Percentiles rank a stretch among this genome's conserved stretches.
Conservation (phyloP, 768 basidiomycete species). For the Russula dissimulans region DNA sequence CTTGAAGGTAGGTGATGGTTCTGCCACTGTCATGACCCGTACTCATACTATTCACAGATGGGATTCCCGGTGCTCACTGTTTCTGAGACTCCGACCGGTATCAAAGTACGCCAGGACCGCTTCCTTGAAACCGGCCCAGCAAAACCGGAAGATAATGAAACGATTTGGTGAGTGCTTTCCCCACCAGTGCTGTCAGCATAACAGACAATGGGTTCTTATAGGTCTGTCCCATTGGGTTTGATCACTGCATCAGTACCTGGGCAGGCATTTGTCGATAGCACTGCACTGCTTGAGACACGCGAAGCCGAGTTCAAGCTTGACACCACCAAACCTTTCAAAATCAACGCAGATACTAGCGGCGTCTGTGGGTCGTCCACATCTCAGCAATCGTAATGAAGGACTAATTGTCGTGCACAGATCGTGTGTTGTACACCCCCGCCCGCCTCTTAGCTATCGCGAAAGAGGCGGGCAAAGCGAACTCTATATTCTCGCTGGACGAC, state of each 20-base stretch:
- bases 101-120: slow-evolving; percentile 80
- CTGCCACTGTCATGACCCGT: background rate
- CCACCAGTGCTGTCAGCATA: background rate
- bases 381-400: too few relatives aligned
- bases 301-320: slow-evolving; percentile 64
- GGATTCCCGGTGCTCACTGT: slow-evolving; percentile 91
- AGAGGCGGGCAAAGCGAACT: slow-evolving; percentile 61
- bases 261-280: slow-evolving; percentile 48
- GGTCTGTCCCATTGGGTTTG: slow-evolving; percentile 75
- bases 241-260: slow-evolving; percentile 53
- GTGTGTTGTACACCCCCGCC: slow-evolving; percentile 78
- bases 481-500: slow-evolving; percentile 72
- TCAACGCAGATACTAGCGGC: slow-evolving; percentile 83
- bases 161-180: slow-evolving; percentile 54
- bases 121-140: slow-evolving; percentile 82
- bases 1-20: slow-evolving; percentile 42
- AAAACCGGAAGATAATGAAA: slow-evolving; percentile 76
- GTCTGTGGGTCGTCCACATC: slow-evolving; percentile 54
- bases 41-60: slow-evolving; percentile 28
- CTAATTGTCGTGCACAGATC: slow-evolving; percentile 39
- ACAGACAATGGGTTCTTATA: slow-evolving; percentile 23
- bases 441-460: slow-evolving; percentile 67
- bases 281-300: slow-evolving; percentile 55
- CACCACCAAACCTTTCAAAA: slow-evolving; percentile 71
- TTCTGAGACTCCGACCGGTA: slow-evolving; percentile 60